Percentiles rank a stretch among this genome's conserved stretches.
Conservation (phyloP, 2,329 filamentous ascomycete genomes). For the Didymella sp. region DNA sequence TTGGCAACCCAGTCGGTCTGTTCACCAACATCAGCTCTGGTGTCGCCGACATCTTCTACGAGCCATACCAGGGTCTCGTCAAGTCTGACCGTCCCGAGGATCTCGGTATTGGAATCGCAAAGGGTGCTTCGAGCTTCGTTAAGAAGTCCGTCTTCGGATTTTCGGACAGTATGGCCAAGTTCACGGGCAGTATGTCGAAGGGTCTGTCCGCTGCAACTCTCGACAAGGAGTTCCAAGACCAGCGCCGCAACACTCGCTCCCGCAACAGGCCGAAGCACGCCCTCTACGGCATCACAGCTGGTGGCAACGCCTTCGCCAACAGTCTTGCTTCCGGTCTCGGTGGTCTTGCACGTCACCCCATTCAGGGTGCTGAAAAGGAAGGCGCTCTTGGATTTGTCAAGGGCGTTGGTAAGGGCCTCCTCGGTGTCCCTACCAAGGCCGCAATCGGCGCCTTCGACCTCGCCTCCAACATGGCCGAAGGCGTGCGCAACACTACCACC, state of each 20-base stretch:
- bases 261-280: slow-evolving; percentile 97
- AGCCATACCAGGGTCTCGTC: slow-evolving; percentile 96
- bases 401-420: slow-evolving; percentile 91
- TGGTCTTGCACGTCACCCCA: slow-evolving; percentile 87
- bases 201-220: slow-evolving; percentile 93
- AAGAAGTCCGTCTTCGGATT: slow-evolving; percentile 99
- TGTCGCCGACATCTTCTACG: slow-evolving; percentile 98
- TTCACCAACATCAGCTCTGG: slow-evolving; percentile 99
- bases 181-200: slow-evolving; percentile 96
- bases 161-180: slow-evolving; percentile 95
- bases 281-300: slow-evolving; percentile 92
- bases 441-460: slow-evolving; percentile 96
- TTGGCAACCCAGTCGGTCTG: slow-evolving; percentile 94
- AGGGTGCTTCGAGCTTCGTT: slow-evolving; percentile 94
- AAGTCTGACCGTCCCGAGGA: slow-evolving; percentile 96
- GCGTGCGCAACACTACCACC: slow-evolving; percentile 97
- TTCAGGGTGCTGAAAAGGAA: slow-evolving; percentile 96
- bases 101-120: slow-evolving; percentile 91
- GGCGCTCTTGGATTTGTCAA: slow-evolving; percentile 95
- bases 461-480: slow-evolving; percentile 95
- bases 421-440: slow-evolving; percentile 95
- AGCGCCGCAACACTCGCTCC: slow-evolving; percentile 88
- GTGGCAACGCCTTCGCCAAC: slow-evolving; percentile 91
- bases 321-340: slow-evolving; percentile 94
- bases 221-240: slow-evolving; percentile 98